Conservation (phyloP, 2,329 filamentous ascomycete species). For the Scytalidium lignicola region DNA sequence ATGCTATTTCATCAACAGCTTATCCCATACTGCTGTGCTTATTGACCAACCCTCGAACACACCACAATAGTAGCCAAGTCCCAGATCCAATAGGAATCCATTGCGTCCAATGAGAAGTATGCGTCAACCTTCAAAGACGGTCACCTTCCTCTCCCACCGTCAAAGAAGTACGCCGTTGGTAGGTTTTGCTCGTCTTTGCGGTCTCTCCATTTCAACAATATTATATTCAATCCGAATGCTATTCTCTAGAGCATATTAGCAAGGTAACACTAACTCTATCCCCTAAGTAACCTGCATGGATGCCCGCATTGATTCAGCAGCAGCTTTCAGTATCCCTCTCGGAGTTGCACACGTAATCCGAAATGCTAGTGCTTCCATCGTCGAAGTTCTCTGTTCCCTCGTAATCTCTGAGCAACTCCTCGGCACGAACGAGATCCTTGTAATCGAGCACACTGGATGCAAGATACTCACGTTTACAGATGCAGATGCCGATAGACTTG, state of each 20-base stretch:
- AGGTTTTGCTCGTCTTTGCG: no score
- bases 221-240: no score
- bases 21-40: no score
- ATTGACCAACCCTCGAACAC: no score
- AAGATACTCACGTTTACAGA: constrained; percentile 69
- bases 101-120: constrained; percentile 53
- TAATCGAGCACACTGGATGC: constrained; percentile 50
- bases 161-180: constrained; percentile 63
- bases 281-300: constrained; percentile 73
- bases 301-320: constrained; percentile 63
- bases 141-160: constrained; percentile 61
- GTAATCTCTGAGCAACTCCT: constrained; percentile 76
- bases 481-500: constrained; percentile 45
- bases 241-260: no score
- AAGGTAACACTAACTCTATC: neutral
- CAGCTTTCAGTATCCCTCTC: constrained; percentile 64
- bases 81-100: constrained; percentile 47
- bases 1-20: no score
- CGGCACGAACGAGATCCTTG: constrained; percentile 67
- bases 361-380: constrained; percentile 63
- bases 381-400: constrained; percentile 67
- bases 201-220: constrained; percentile 9
- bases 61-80: constrained; percentile 23
- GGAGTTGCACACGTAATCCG: constrained; percentile 77
- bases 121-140: constrained; percentile 59